These are phyloP conservation scores for Porogramme epimiltina DNA, from an alignment of 1,284 basidiomycete species.

Conservation along the genomic window DNA sequence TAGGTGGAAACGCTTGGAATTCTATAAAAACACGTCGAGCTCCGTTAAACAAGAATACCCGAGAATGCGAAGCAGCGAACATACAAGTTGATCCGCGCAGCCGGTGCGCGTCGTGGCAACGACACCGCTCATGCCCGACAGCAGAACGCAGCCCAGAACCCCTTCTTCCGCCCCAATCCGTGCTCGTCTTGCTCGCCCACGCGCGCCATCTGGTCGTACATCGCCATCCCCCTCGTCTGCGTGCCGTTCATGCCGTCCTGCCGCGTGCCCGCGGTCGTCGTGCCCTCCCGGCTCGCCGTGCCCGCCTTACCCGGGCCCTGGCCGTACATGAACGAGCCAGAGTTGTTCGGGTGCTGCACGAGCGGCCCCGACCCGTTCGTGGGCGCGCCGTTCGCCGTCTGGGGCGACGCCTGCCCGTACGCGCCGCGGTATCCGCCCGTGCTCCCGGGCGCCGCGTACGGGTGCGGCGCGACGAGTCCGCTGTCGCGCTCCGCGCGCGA, in stretches of 20 bases:
- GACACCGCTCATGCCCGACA: constrained; percentile 57
- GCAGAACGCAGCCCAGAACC: constrained; percentile 65
- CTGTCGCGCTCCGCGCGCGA: constrained; percentile 39
- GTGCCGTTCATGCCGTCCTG: constrained; percentile 38
- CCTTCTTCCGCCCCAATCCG: constrained; percentile 46
- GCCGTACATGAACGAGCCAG: constrained; percentile 65
- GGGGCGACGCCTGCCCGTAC: constrained; percentile 63
- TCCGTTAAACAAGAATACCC: constrained; percentile 1
- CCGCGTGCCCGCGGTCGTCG: constrained; percentile 26
- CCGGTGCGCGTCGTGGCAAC: constrained; percentile 23
- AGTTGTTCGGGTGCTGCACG: constrained; percentile 36
- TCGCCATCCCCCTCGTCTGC: constrained; percentile 62
- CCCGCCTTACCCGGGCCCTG: constrained; percentile 50
- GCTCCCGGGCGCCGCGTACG: constrained; percentile 65
- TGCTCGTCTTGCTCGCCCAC: constrained; percentile 63
- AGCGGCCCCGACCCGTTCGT: constrained; percentile 27
- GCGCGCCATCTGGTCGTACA: constrained; percentile 53
- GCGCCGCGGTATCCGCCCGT: constrained; percentile 53
- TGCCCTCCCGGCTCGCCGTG: constrained; percentile 32
- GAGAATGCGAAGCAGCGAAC: constrained; percentile 5
- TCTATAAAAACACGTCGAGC: constrained; percentile 6
- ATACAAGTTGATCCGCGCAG: constrained; percentile 25
- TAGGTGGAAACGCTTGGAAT: constrained; percentile 19
- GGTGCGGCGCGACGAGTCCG: constrained; percentile 58
- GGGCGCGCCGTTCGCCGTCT: constrained; percentile 34